Evolutionary conservation across 1,284 basidiomycete genomes (phyloP), one percentile per base, ranked within the genome.

Genomic region (Ganoderma meredithae): DNA sequence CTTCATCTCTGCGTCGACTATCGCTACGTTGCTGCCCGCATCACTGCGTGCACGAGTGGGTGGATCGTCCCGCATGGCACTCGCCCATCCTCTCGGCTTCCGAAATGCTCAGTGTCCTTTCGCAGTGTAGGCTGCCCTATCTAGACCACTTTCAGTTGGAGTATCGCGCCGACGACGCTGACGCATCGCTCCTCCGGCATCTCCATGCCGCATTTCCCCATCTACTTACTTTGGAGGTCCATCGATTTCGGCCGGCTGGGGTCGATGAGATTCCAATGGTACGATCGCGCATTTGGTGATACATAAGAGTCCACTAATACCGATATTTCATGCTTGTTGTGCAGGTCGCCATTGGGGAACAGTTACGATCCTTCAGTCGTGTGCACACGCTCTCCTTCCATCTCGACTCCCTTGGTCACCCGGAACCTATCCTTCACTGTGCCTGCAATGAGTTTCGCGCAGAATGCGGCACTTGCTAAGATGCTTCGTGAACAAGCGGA

Each of bases 21-120:
- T 56, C 63, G 2, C 55, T 64, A 6, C 55, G 41, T 6, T 40
- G n/a, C 4, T 64, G 52, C 39, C 53, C 55, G 0, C 55, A 56
- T 25, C 41, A 25, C n/a, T 64, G 55, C 17, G 41, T 58, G 15
- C 27, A 44, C 19, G 8, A 22, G 31, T 49, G 60, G 60, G 31
- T 49, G 15, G 9, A 36, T 4, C 44, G 60, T 49, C 43, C 44
- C 1, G n/a, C 10, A 31, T 62, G 43, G 36, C 43, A 15, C 44
- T 49, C 60, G 19, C 43, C 36, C 8, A 5, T 31, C 10, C 19
- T 36, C 43, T n/a, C 25, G 9, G 43, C 60, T 36, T n/a, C 58
- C 8, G 27, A n/a, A 9, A 36, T 39, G 60, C 31, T 49, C 12
- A 17, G 1, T 7, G 27, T 33, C 15, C 44, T 27, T 13, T n/a